phyloP scores from a whole-genome alignment of 805 yeast species.

The Saccharomyces paradoxus region DNA sequence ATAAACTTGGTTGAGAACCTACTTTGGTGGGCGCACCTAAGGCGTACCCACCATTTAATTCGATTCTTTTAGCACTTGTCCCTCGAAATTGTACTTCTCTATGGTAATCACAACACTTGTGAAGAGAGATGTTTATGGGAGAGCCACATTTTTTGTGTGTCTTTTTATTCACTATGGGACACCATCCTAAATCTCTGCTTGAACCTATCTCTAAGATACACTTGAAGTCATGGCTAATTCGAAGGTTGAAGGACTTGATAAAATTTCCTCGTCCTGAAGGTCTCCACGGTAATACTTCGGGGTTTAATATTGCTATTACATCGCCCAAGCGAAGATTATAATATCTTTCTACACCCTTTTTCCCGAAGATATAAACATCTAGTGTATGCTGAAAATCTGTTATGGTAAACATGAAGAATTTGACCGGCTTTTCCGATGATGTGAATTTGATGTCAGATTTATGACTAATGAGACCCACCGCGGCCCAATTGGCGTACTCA shows the following conservation, averaged over 20 bases:
- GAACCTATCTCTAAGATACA: conserved; percentile 67
- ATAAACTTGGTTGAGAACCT: conserved; percentile 38
- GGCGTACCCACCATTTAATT: conserved; percentile 55
- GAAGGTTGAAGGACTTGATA: conserved; percentile 44
- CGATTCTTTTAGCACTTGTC: conserved; percentile 60
- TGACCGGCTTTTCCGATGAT: conserved; percentile 34
- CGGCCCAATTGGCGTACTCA: conserved; percentile 65
- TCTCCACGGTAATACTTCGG: conserved; percentile 43
- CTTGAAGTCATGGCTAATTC: conserved; percentile 42
- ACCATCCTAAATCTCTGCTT: conserved; percentile 58
- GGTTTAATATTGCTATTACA: conserved; percentile 66
- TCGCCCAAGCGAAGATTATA: conserved; percentile 74
- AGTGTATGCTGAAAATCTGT: conserved; percentile 61
- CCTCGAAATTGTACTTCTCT: conserved; percentile 47
- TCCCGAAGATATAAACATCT: conserved; percentile 54
- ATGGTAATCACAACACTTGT: conserved; percentile 65
- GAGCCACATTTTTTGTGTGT: conserved; percentile 50
- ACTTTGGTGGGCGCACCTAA: conserved; percentile 47
- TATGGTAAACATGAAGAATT: conserved; percentile 52
- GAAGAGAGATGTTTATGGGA: conserved; percentile 48
- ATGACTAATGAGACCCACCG: conserved; percentile 55
- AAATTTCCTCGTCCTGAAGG: conserved; percentile 16
- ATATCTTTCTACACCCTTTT: conserved; percentile 53
- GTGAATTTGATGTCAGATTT: conserved; percentile 50
- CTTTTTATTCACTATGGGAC: conserved; percentile 43